A percentile compares a stretch with the other conserved stretches of the same genome.
Conservation (phyloP, 192 early-diverging fungal species). For the Coemansia sp. region DNA sequence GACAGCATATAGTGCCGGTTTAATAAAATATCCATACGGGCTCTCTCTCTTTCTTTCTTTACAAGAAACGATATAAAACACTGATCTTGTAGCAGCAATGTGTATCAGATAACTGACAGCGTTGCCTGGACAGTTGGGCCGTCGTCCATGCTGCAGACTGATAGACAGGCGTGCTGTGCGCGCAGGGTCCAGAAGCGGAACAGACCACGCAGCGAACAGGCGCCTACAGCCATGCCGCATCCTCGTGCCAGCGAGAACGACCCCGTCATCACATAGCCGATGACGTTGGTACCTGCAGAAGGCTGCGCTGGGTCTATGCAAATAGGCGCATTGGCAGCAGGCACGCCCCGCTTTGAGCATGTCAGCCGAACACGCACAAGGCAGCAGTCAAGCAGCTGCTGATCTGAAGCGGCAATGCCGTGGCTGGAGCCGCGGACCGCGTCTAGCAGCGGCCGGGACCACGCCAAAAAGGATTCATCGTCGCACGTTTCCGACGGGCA, state of each 20-base stretch:
- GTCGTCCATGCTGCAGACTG: slow-evolving; percentile 25
- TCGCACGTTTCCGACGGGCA: neutral
- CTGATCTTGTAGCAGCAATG: neutral
- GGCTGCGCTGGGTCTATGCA: slow-evolving; percentile 5
- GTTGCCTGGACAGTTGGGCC: slow-evolving; percentile 24
- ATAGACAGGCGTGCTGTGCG: slow-evolving; percentile 2
- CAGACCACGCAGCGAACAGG: slow-evolving; percentile 43
- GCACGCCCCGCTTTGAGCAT: slow-evolving; percentile 39
- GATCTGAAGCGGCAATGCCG: neutral
- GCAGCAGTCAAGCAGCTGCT: slow-evolving; percentile 17
- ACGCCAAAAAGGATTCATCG: slow-evolving; percentile 6
- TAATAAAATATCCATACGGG: too few relatives aligned
- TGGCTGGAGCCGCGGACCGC: neutral
- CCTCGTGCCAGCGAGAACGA: slow-evolving; percentile 51
- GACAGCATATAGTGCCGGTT: neutral
- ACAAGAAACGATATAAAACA: too few relatives aligned
- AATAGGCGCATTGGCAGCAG: slow-evolving; percentile 33
- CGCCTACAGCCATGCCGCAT: slow-evolving; percentile 44
- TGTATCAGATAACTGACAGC: slow-evolving; percentile 12
- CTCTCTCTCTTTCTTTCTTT: too few relatives aligned
- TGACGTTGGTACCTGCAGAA: slow-evolving; percentile 3
- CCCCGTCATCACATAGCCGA: slow-evolving; percentile 43
- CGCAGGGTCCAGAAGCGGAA: slow-evolving; percentile 16
- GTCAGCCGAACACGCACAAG: slow-evolving; percentile 42
- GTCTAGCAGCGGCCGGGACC: slow-evolving; percentile 32